A percentile compares a stretch with the other conserved stretches of the same genome.
These are phyloP conservation scores for Leptomonas seymouri DNA, from an alignment of 208 protist species.

Conservation along the genomic window DNA sequence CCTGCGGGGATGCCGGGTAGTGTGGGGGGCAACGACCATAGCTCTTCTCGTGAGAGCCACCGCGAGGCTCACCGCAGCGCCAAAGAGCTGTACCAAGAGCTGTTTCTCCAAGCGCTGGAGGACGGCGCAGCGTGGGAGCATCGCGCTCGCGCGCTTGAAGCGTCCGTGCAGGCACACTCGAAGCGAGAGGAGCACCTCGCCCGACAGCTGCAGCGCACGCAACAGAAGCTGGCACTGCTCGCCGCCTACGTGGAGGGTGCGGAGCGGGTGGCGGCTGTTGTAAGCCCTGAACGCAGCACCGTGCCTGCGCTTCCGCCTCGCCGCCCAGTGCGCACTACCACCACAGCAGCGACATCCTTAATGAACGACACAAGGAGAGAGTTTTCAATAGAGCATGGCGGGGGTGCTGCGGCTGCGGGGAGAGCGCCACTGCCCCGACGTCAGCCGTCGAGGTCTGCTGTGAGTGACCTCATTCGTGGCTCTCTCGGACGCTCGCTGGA, in stretches of 20 bases:
- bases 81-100: conserved; percentile 11
- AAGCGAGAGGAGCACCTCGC: conserved; percentile 15
- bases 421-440: not conserved
- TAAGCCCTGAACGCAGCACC: not conserved
- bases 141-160: conserved; percentile 4
- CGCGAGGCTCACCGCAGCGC: not conserved
- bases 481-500: conserved; percentile 19
- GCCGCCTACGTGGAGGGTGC: conserved; percentile 12
- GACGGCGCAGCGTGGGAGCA: conserved; percentile 29
- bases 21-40: not conserved
- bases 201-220: conserved; percentile 11
- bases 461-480: conserved; percentile 24
- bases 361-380: not conserved
- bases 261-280: not conserved
- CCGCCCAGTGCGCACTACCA: not conserved
- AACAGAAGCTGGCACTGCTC: conserved; percentile 10
- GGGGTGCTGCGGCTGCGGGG: not conserved
- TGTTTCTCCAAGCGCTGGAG: conserved; percentile 26
- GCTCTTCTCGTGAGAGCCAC: not conserved
- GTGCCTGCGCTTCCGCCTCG: too few relatives aligned
- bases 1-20: not conserved
- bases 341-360: not conserved
- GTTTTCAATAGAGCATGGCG: not conserved
- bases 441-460: conserved; percentile 2
- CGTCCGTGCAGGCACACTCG: not conserved